These are phyloP conservation scores for Penicillium sp. DNA, from an alignment of 2,329 filamentous ascomycete genomes.

Conservation along the genomic window DNA sequence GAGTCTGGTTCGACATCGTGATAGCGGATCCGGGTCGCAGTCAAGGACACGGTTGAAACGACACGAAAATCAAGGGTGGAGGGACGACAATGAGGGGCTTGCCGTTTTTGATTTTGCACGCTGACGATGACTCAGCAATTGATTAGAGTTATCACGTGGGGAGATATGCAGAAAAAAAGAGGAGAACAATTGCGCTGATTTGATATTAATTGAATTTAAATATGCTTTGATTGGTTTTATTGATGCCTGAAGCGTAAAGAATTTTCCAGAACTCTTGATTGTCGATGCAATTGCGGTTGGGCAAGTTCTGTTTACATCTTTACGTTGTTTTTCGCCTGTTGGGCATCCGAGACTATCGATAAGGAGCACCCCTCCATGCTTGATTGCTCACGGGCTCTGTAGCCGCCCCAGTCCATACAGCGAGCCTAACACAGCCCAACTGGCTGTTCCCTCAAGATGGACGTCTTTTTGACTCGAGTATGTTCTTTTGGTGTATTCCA, in stretches of 20 bases:
- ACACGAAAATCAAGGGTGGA: constrained; percentile 22
- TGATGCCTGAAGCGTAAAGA: not conserved
- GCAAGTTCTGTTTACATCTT: not conserved
- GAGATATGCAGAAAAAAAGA: not conserved
- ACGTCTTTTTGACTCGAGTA: constrained; percentile 65
- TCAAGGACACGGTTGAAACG: constrained; percentile 22
- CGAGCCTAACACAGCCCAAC: not conserved
- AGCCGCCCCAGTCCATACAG: not conserved
- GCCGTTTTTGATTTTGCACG: constrained; percentile 23
- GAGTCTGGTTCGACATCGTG: constrained; percentile 71
- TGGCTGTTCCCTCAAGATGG: constrained; percentile 58
- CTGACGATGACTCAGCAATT: constrained; percentile 23
- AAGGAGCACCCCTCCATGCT: constrained; percentile 17
- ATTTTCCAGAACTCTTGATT: not conserved
- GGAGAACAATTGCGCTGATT: not conserved
- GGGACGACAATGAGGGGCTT: constrained; percentile 28
- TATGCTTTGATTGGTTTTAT: not conserved
- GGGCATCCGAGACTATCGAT: constrained; percentile 20
- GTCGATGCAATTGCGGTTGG: not conserved
- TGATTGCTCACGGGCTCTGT: constrained; percentile 5
- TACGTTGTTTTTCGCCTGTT: not conserved
- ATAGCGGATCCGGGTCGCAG: constrained; percentile 17
- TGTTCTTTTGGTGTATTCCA: constrained; percentile 2
- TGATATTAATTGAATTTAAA: not conserved
- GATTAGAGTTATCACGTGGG: constrained; percentile 23